phyloP scores from a whole-genome alignment of 208 protist genomes.

The Angomonas deanei region DNA sequence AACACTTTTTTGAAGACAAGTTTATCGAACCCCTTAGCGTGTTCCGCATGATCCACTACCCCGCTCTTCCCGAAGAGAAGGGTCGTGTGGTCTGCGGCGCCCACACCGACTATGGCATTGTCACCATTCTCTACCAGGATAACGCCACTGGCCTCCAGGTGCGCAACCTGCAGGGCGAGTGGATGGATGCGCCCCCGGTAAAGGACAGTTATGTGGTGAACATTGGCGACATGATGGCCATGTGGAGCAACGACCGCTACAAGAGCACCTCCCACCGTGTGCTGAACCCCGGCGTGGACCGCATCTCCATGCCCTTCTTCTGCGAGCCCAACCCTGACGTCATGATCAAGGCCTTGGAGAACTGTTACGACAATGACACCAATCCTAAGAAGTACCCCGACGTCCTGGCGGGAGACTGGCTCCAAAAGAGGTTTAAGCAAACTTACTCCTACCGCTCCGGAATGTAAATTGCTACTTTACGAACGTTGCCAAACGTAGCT shows the following conservation, averaged over 20 bases:
- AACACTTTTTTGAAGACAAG: conserved; percentile 51
- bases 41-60: conserved; percentile 80
- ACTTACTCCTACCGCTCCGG: conserved; percentile 52
- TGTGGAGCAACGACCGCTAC: conserved; percentile 78
- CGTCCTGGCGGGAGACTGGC: conserved; percentile 50
- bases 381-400: conserved; percentile 58
- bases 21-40: conserved; percentile 61
- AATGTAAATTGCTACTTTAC: not conserved
- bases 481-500: not conserved
- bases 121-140: conserved; percentile 81
- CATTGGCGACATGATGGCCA: conserved; percentile 86
- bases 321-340: conserved; percentile 72
- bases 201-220: conserved; percentile 71
- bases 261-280: conserved; percentile 71
- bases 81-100: conserved; percentile 44
- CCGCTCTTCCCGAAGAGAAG: conserved; percentile 38
- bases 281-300: conserved; percentile 52
- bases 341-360: conserved; percentile 49
- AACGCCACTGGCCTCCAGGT: conserved; percentile 48
- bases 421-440: conserved; percentile 65
- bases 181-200: conserved; percentile 57
- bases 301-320: conserved; percentile 84
- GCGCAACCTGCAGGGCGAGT: conserved; percentile 45
- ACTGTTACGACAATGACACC: conserved; percentile 42
- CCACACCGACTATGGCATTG: conserved; percentile 81